These are phyloP conservation scores for Trifolium repens DNA, from an alignment of 306 rosid genomes.

Conservation along the genomic window DNA sequence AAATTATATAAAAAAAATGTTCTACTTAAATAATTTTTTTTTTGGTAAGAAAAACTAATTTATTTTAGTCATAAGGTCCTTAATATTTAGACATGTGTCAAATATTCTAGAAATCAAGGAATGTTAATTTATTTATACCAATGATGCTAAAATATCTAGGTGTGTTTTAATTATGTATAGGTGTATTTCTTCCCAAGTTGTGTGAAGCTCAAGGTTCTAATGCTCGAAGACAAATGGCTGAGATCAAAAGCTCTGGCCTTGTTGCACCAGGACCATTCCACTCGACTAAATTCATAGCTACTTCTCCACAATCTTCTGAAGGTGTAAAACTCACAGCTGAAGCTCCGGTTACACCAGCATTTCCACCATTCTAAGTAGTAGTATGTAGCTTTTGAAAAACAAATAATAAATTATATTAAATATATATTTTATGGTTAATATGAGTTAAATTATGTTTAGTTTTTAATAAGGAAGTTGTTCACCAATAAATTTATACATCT, in stretches of 20 bases:
- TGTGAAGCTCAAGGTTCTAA: conserved; percentile 66
- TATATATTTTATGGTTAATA: neutral
- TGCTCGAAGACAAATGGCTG: conserved; percentile 65
- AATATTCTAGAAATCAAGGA: no score
- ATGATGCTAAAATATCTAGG: no score
- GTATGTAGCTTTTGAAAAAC: neutral
- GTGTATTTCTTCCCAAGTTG: conserved; percentile 83
- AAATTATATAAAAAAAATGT: no score
- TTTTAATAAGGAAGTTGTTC: conserved; percentile 12
- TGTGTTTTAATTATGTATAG: conserved; percentile 30
- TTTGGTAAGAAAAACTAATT: no score
- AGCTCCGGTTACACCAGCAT: conserved; percentile 42
- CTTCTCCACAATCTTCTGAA: conserved; percentile 35
- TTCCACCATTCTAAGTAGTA: conserved; percentile 35
- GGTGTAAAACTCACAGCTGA: conserved; percentile 20
- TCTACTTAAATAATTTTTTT: no score
- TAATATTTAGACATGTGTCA: no score
- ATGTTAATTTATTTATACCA: no score
- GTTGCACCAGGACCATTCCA: conserved; percentile 68
- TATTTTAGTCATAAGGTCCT: no score
- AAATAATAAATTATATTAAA: neutral
- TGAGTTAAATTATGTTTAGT: neutral
- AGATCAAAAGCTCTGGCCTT: conserved; percentile 68
- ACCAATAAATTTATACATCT: neutral
- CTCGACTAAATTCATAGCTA: conserved; percentile 21